Percentiles rank a stretch among this genome's conserved stretches.
Conservation (phyloP, 805 yeast species). For the Blastobotrys chiropterorum region DNA sequence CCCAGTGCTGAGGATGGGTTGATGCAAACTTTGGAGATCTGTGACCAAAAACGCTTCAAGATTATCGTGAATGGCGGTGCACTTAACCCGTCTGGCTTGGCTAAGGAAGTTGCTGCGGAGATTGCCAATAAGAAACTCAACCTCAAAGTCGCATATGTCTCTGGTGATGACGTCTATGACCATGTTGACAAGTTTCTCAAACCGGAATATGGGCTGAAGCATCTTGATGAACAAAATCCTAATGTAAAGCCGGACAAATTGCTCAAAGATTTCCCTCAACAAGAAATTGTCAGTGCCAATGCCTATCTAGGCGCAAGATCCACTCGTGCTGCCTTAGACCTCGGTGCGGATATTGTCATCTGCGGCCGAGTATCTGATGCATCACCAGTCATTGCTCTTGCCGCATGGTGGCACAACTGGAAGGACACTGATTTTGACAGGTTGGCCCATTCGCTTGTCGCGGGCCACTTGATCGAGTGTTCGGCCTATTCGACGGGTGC, state of each 20-base stretch:
- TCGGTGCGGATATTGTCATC: slow-evolving; percentile 23
- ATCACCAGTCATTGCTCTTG: slow-evolving; percentile 21
- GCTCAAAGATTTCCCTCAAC: background rate
- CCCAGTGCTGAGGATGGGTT: slow-evolving; percentile 3
- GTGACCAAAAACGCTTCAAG: slow-evolving; percentile 14
- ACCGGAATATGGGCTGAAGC: slow-evolving; percentile 6
- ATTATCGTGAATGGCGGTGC: slow-evolving; percentile 23
- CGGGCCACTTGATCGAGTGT: slow-evolving; percentile 25
- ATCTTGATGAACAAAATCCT: slow-evolving; percentile 13
- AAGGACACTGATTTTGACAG: slow-evolving; percentile 15
- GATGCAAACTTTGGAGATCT: slow-evolving; percentile 1
- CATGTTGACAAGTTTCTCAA: slow-evolving; percentile 10
- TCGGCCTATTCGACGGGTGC: slow-evolving; percentile 21
- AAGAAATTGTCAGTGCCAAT: slow-evolving; percentile 15
- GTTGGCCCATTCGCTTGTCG: slow-evolving; percentile 22
- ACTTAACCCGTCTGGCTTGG: slow-evolving; percentile 21
- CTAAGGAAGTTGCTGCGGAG: slow-evolving; percentile 11
- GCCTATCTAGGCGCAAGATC: slow-evolving; percentile 21
- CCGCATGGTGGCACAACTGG: slow-evolving; percentile 25
- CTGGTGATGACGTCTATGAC: slow-evolving; percentile 18
- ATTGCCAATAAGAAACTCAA: slow-evolving; percentile 6
- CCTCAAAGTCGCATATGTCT: slow-evolving; percentile 20
- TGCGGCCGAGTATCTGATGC: slow-evolving; percentile 24
- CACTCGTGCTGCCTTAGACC: slow-evolving; percentile 16
- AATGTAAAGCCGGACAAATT: background rate